A percentile compares a stretch with the other conserved stretches of the same genome.
phyloP scores from a whole-genome alignment of 371 early-diverging fungal genomes.

The Actinomucor elegans region DNA sequence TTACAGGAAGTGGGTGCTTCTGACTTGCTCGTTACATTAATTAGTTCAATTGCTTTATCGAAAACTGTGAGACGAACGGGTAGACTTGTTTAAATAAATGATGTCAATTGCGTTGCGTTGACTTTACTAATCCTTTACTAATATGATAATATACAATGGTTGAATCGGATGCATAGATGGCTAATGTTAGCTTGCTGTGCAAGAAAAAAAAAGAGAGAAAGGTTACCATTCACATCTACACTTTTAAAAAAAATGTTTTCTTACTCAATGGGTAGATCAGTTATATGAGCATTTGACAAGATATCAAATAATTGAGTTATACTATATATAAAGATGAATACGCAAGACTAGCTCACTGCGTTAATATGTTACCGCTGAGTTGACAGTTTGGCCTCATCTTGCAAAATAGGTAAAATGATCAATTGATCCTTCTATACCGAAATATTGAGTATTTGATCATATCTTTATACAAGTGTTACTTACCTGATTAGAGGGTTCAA shows the following conservation, averaged over 20 bases:
- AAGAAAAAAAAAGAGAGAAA: not conserved
- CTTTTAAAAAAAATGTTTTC: too few species aligned
- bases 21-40: conserved; percentile 23
- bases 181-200: conserved; percentile 37
- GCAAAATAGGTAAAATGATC: conserved; percentile 17
- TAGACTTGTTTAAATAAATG: conserved; percentile 20
- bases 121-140: conserved; percentile 25
- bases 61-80: conserved; percentile 40
- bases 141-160: conserved; percentile 50
- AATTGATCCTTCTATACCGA: not conserved
- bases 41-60: conserved; percentile 28
- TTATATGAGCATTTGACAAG: not conserved
- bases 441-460: too few species aligned
- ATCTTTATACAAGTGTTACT: too few species aligned
- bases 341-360: too few species aligned
- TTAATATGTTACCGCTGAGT: conserved; percentile 7
- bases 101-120: conserved; percentile 15
- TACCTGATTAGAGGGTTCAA: too few species aligned
- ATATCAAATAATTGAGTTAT: conserved; percentile 15
- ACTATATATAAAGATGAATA: not conserved
- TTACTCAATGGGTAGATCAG: conserved; percentile 1
- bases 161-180: conserved; percentile 46
- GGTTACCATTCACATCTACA: too few species aligned
- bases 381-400: conserved; percentile 10
- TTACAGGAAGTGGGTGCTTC: conserved; percentile 31